Conservation (phyloP, 129 eudicot genomes). For the Ambrosia artemisiifolia region DNA sequence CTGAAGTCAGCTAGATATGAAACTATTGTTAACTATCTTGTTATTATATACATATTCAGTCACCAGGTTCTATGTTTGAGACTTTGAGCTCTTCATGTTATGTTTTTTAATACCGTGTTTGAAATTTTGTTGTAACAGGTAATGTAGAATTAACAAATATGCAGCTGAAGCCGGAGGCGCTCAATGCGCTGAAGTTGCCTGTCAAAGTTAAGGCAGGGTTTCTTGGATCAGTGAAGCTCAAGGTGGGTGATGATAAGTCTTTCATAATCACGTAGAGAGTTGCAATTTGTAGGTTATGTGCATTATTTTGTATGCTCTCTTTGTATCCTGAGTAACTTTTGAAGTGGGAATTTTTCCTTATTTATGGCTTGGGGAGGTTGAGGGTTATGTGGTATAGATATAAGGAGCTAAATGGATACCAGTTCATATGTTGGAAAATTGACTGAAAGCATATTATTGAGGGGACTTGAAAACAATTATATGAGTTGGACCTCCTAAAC, state of each 20-base stretch:
- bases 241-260: conserved; percentile 52
- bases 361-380: background rate
- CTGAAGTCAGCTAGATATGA: conserved; percentile 1
- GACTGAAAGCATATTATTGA: background rate
- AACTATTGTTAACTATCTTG: conserved; percentile 1
- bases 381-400: conserved; percentile 4
- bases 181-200: conserved; percentile 91
- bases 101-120: background rate
- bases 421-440: background rate
- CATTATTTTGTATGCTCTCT: background rate
- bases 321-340: background rate
- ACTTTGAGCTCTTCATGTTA: background rate
- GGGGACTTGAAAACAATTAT: conserved; percentile 5
- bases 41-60: conserved; percentile 13
- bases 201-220: conserved; percentile 98
- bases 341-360: background rate
- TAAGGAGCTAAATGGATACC: conserved; percentile 6
- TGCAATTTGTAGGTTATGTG: background rate
- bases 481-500: conserved; percentile 11
- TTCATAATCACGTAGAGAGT: background rate
- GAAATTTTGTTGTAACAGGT: conserved; percentile 45
- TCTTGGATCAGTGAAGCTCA: conserved; percentile 94
- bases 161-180: conserved; percentile 99
- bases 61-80: background rate
- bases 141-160: conserved; percentile 93